Conservation (phyloP, 139 green algal species). For the Bryopsis sp. region DNA sequence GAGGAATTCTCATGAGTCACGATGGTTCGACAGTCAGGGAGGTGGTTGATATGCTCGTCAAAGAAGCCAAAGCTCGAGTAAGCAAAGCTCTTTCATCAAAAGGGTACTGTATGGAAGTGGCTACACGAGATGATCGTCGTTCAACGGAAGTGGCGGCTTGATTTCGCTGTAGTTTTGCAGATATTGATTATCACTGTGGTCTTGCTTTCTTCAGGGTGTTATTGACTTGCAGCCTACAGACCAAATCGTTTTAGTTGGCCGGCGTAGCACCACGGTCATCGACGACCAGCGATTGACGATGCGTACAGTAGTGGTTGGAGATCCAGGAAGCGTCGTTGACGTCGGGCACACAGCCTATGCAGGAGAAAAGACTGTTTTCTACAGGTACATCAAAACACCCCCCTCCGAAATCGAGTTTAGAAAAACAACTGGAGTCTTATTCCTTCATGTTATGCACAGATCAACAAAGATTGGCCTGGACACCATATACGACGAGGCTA, state of each 20-base stretch:
- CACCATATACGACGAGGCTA: conserved; percentile 41
- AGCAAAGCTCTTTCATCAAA: too few species aligned
- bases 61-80: too few species aligned
- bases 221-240: conserved; percentile 20
- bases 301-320: conserved; percentile 23
- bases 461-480: conserved; percentile 49
- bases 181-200: too few species aligned
- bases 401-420: conserved; percentile 44
- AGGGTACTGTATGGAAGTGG: too few species aligned
- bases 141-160: too few species aligned
- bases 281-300: conserved; percentile 43
- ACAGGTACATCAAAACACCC: too few species aligned
- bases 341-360: conserved; percentile 17
- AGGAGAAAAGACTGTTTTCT: conserved; percentile 24
- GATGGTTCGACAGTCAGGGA: too few species aligned
- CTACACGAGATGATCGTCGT: too few species aligned
- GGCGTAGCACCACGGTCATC: conserved; percentile 20
- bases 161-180: too few species aligned
- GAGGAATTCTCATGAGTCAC: neutral
- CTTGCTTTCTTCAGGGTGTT: conserved; percentile 10
- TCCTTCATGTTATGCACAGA: conserved; percentile 22
- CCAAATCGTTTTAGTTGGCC: conserved; percentile 29
- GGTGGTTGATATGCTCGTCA: too few species aligned
- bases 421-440: conserved; percentile 29
- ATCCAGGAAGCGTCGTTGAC: conserved; percentile 15